Base-by-base conservation (phyloP, 768 basidiomycete genomes). In the Lyophyllum semitale region DNA sequence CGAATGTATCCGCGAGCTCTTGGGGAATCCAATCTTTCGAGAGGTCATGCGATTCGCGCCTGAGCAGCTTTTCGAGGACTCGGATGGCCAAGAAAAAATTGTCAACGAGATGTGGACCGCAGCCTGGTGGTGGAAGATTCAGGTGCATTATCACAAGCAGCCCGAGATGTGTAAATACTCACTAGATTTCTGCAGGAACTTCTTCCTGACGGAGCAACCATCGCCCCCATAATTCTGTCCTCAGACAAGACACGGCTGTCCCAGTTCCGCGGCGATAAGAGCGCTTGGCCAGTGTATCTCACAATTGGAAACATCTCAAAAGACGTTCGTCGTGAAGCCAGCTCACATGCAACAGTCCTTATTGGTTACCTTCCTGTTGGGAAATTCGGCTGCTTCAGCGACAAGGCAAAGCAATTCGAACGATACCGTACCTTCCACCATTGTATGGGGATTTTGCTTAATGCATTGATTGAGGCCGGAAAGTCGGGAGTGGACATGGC, bases 211-310 rank as follows among this genome's bases (percentile, higher is more conserved):
- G 56, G 59, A 1, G 62, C 67, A 1, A 55, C 65, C 9, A 33
- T 71, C 5, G 65, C 65, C 2, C 71, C 71, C 0, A 23, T 76
- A 1, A 73, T 75, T n/a, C 35, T 76, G 4, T 53, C 70, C 57
- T 54, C 59, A 3, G 59, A 62, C 27, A 62, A 62, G 43, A 63
- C 59, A 4, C 55, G 51, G 4, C 41, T 77, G 2, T 67, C 68
- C 0, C 40, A 61, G 3, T 71, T 75, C 49, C 35, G 62, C 1
- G 66, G 70, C 1, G 66, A 74, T 54, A 68, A 74, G 57, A 35
- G 47, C 29, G 68, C 70, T 13, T 74, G 68, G 63, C 74, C 75
- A 8, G 63, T 77, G 2, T 77, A 77, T 50, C 51, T 75, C 0
- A 69, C 72, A 1, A 63, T 75, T 40, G 73, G 71, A 0, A 74